Evolutionary conservation across 495 filamentous ascomycete species (phyloP), one percentile per base, ranked within the genome.

Genomic region (Thermothielavioides terrestris): DNA sequence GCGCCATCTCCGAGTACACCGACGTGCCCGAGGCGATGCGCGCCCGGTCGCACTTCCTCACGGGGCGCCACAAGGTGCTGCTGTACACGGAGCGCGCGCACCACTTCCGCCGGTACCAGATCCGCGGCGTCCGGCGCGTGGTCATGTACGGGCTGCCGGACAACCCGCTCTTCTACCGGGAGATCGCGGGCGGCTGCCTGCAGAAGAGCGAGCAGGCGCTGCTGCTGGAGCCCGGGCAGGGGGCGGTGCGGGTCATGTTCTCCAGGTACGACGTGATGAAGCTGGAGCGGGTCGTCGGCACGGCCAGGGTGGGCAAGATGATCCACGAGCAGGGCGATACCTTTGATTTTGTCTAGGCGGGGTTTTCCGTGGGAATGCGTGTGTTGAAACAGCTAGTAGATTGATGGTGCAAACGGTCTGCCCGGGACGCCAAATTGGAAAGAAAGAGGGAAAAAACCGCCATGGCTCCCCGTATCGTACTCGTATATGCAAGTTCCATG

Each of bases 41-140:
- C 17, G 87, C 94, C 17, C 76, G 91, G 7, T 87, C 85, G 12
- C 87, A 96, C 59, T 97, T 98, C 68, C 65, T 89, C 49, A 83
- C 68, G 37, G 91, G 90, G 5, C 75, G 86, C 23, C 85, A 95
- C 57, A 82, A 81, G 30, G 76, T 96, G 18, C 68, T 98, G 30
- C 72, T 98, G 15, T 97, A 97, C 66, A 89, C 89, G 8, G 90
- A 91, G 65, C 83, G 92, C 23, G 83, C 89, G 15, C 94, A 97
- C 68, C 94, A 98, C 64, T 98, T 97, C 73, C 75, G 86, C 22
- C 77, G 94, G 18, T 91, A 89, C 59, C 76, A 76, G 50, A 68
- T 98, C 18, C 75, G 80, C 28, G 92, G 92, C 10, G 89, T 89
- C 22, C 82, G 79, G 64, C 76, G 79, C 42, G 77, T 96, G 7